Evolutionary conservation across 179 eudicot species (phyloP).

Genomic region (Beta macrorhiza): DNA sequence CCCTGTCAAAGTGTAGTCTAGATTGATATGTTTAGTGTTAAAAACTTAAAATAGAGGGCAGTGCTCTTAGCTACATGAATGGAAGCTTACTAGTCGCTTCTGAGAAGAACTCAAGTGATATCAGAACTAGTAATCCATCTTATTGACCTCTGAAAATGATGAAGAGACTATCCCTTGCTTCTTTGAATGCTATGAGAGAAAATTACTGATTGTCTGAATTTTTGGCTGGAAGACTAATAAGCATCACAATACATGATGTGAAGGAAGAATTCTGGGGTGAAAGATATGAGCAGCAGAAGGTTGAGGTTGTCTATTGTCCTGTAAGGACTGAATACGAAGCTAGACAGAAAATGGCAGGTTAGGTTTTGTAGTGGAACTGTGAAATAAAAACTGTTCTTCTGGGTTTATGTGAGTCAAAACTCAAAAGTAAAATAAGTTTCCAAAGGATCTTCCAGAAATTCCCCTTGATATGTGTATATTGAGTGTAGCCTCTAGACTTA

Average conservation of each 20-base stretch:
- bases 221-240: neutral
- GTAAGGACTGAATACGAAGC: neutral
- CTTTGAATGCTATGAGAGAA: neutral
- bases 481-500: too few species aligned
- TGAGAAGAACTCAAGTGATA: neutral
- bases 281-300: neutral
- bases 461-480: neutral
- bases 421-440: neutral
- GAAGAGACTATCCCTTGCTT: neutral
- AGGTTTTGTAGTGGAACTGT: neutral
- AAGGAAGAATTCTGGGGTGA: neutral
- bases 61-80: neutral
- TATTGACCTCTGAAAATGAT: neutral
- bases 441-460: neutral
- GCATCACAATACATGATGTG: neutral
- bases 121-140: neutral
- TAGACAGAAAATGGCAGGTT: neutral
- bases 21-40: neutral
- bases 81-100: neutral
- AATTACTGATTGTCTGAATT: neutral
- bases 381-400: neutral
- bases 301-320: neutral
- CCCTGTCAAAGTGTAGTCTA: neutral
- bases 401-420: neutral
- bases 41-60: neutral